phyloP scores from a whole-genome alignment of 106 monocot species.

The Apostasia ramifera region DNA sequence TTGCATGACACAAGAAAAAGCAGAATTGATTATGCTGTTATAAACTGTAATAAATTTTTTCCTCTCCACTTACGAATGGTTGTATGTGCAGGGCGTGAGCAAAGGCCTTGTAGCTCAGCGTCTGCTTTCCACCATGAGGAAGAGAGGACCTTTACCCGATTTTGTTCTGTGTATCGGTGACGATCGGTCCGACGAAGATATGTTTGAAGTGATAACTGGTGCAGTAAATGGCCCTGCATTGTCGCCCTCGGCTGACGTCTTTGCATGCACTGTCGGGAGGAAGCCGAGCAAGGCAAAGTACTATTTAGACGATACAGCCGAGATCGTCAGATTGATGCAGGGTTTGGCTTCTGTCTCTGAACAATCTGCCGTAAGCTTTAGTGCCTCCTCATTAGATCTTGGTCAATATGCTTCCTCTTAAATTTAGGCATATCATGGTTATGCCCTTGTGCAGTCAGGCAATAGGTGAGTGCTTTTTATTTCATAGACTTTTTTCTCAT shows the following conservation, averaged over 20 bases:
- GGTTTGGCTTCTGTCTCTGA: constrained; percentile 48
- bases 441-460: not conserved
- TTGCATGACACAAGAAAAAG: no score
- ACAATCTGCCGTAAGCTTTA: constrained; percentile 4
- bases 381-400: not conserved
- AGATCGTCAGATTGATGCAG: constrained; percentile 54
- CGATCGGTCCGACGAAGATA: constrained; percentile 70
- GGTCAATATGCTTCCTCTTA: no score
- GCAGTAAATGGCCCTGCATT: constrained; percentile 18
- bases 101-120: constrained; percentile 53
- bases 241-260: constrained; percentile 34
- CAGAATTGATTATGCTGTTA: no score
- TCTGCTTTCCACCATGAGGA: constrained; percentile 32
- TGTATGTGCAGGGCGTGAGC: constrained; percentile 46
- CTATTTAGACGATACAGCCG: constrained; percentile 55
- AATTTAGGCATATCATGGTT: not conserved
- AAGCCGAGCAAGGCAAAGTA: constrained; percentile 74
- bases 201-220: constrained; percentile 56
- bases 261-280: constrained; percentile 63
- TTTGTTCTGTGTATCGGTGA: constrained; percentile 70
- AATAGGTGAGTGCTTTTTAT: not conserved
- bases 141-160: constrained; percentile 33
- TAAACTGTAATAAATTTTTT: no score
- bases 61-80: not conserved
- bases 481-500: not conserved